Evolutionary conservation across 192 early-diverging fungal genomes (phyloP).

Genomic region (Lobosporangium transversale): DNA sequence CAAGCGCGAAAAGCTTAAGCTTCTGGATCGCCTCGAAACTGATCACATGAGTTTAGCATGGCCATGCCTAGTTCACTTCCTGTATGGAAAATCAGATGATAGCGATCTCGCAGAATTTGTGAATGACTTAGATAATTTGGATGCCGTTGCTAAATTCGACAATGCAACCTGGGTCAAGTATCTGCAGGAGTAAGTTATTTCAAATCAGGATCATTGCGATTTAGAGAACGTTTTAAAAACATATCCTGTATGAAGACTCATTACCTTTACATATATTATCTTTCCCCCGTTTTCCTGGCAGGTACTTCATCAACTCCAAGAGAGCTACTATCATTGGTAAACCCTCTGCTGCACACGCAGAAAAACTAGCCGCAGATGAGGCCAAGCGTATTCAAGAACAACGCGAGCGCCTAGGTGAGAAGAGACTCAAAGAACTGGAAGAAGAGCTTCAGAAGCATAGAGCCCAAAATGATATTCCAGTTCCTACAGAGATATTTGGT

Average conservation of each 20-base stretch:
- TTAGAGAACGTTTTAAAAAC: not conserved
- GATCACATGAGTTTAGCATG: slow-evolving; percentile 45
- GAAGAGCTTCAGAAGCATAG: slow-evolving; percentile 58
- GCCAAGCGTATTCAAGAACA: slow-evolving; percentile 61
- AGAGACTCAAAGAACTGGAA: slow-evolving; percentile 59
- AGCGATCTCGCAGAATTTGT: slow-evolving; percentile 56
- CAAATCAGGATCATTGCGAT: not conserved
- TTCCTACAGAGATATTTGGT: slow-evolving; percentile 64
- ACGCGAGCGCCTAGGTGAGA: slow-evolving; percentile 53
- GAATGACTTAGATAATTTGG: slow-evolving; percentile 57
- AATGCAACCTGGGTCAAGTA: slow-evolving; percentile 58
- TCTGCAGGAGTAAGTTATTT: slow-evolving; percentile 55
- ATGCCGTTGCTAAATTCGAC: slow-evolving; percentile 53
- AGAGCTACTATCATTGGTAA: slow-evolving; percentile 60
- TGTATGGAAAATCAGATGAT: slow-evolving; percentile 63
- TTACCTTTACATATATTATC: no score
- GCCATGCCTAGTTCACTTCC: slow-evolving; percentile 56
- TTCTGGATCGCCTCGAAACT: slow-evolving; percentile 40
- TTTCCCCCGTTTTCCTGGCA: not conserved
- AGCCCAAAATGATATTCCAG: slow-evolving; percentile 59
- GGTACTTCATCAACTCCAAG: slow-evolving; percentile 59
- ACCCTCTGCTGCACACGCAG: slow-evolving; percentile 64
- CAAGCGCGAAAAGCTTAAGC: slow-evolving; percentile 61
- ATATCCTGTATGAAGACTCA: no score
- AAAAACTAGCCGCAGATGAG: slow-evolving; percentile 60